Base-by-base conservation (phyloP, 805 yeast species). In the Saturnispora quitensis region DNA sequence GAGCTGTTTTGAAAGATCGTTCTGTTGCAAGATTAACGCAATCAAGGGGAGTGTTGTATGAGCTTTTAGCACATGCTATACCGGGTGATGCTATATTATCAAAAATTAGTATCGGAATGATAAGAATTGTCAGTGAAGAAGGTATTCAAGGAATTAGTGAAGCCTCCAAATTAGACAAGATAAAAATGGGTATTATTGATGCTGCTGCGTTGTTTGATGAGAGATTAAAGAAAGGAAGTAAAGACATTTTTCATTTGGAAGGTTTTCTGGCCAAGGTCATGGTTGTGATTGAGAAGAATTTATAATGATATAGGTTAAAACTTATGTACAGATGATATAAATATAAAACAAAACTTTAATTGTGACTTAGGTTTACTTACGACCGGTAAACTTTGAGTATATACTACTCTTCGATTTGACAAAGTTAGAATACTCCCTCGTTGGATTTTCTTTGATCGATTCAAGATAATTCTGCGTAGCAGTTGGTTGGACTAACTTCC, bases 171-270 rank as follows among this genome's bases (percentile, higher is more conserved):
- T 46, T 47, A 2, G 61, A 59, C 43, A 53, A 59, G 0, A 63
- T 73, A 3, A 74, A 77, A 43, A 54, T 65, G n/a, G 71, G 67
- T 6, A 70, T 87, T 35, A 77, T 86, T 10, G 76, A 76, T 8
- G 68, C 80, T 5, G 84, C 85, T 2, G 77, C 95, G 2, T 62
- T 73, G 1, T 84, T 80, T 60, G 99, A 93, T 63, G 97, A 93
- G 61, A 77, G 99, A 52, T 73, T 93, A 54, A 80, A 89, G 53
- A 69, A 86, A 53, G 99, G 98, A 2, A 78, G 78, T 53, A 93
- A 93, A 67, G 87, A 89, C 38, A 91, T 93, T 12, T 93, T 88
- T 68, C 99, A 93, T 68, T 69, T 93, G 50, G 99, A 93, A 70
- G 99, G 98, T 1, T 93, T 89, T 63, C 78, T 87, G 18, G 97